These are phyloP conservation scores for Phytophthora litchii DNA, from an alignment of 352 stramenopile genomes.

Conservation along the genomic window DNA sequence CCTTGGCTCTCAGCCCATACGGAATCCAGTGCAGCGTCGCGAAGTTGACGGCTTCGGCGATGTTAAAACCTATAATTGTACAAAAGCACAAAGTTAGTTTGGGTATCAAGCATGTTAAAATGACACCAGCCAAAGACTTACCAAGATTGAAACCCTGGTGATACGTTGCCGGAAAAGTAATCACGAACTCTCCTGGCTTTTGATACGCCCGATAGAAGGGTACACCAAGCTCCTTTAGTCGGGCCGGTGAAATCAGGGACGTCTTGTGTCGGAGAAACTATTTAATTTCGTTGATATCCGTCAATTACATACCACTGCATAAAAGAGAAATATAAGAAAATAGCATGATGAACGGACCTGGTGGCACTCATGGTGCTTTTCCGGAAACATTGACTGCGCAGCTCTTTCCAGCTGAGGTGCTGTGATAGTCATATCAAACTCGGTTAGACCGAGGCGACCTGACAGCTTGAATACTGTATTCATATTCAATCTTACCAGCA, in stretches of 20 bases:
- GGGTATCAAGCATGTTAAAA: no score
- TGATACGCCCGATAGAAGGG: constrained; percentile 84
- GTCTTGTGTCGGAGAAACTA: constrained; percentile 95
- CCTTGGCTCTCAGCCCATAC: constrained; percentile 79
- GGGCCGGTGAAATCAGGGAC: constrained; percentile 85
- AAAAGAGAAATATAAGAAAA: constrained; percentile 4
- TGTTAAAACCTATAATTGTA: constrained; percentile 81
- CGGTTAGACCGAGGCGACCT: no score
- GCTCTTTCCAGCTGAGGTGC: constrained; percentile 81
- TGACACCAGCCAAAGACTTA: constrained; percentile 17
- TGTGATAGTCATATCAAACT: constrained; percentile 2
- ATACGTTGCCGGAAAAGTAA: constrained; percentile 92
- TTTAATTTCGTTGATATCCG: not conserved
- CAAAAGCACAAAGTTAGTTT: not conserved
- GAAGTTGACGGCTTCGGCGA: constrained; percentile 93
- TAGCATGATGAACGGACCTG: constrained; percentile 40
- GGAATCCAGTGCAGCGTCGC: constrained; percentile 85
- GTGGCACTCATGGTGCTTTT: constrained; percentile 83
- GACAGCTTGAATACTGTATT: constrained; percentile 9
- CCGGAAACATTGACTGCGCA: constrained; percentile 86
- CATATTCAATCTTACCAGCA: constrained; percentile 39
- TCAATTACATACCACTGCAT: no score
- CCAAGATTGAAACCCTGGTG: constrained; percentile 91
- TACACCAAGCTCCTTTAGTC: constrained; percentile 85
- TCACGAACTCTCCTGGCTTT: constrained; percentile 90